phyloP scores from a whole-genome alignment of 139 green algal genomes.

The Zygnema circumcarinatum region DNA sequence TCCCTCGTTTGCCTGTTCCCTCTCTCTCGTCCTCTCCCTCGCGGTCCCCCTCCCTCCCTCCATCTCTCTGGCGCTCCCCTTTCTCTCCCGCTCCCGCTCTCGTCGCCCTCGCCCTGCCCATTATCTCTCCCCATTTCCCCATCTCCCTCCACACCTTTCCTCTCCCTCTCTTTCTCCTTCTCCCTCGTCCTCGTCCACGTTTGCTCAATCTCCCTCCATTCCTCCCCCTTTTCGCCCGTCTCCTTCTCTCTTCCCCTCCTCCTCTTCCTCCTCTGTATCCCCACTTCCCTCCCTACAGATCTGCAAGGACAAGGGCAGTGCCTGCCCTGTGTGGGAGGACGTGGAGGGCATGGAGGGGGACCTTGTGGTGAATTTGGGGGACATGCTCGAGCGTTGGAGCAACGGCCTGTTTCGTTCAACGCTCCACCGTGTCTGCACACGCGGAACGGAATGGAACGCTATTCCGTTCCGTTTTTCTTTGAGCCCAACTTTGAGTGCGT shows the following conservation, averaged over 20 bases:
- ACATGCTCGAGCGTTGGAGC: slow-evolving; percentile 91
- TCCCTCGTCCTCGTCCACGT: neutral
- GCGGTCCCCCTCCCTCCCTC: no score
- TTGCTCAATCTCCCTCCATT: slow-evolving; percentile 31
- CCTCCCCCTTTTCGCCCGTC: no score
- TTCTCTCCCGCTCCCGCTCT: no score
- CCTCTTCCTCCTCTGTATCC: neutral
- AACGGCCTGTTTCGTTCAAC: slow-evolving; percentile 71
- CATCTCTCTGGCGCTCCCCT: no score
- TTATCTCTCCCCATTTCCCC: no score
- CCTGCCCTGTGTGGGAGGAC: neutral
- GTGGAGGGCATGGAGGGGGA: slow-evolving; percentile 20
- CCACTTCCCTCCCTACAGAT: neutral
- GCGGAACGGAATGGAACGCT: neutral
- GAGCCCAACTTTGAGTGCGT: slow-evolving; percentile 75
- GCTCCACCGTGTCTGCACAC: neutral
- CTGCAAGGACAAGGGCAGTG: neutral
- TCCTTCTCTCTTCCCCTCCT: no score
- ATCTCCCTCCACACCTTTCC: no score
- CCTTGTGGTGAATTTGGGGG: slow-evolving; percentile 92
- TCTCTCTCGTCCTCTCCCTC: no score
- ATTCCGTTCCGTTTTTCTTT: slow-evolving; percentile 83
- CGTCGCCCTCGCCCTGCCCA: no score
- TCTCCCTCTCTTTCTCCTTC: neutral
- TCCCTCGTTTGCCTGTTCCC: no score